Evolutionary conservation across 2,329 filamentous ascomycete species (phyloP).

Genomic region (Neocatenulostroma microsporum): DNA sequence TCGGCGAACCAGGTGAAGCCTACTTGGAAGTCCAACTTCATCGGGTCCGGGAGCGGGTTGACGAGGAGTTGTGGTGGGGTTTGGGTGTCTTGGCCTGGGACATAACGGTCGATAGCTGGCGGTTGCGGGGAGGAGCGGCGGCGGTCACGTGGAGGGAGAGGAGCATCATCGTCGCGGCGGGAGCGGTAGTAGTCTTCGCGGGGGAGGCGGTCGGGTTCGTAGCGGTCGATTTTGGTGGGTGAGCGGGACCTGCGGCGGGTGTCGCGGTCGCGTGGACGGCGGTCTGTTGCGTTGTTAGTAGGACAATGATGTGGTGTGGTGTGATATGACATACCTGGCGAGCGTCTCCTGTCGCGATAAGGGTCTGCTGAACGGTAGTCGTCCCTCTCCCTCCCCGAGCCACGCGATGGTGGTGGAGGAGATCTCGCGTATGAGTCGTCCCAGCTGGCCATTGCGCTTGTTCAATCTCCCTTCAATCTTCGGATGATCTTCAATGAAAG

Average conservation of each 20-base stretch:
- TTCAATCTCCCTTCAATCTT: not conserved
- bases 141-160: slow-evolving; percentile 52
- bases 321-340: slow-evolving; percentile 14
- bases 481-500: not conserved
- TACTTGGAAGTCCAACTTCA: slow-evolving; percentile 68
- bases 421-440: slow-evolving; percentile 11
- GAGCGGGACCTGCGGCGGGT: slow-evolving; percentile 65
- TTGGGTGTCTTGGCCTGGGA: slow-evolving; percentile 60
- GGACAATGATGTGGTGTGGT: not conserved
- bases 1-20: slow-evolving; percentile 81
- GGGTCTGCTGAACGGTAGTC: slow-evolving; percentile 16
- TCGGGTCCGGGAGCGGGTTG: slow-evolving; percentile 66
- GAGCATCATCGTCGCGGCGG: slow-evolving; percentile 55
- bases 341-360: slow-evolving; percentile 20
- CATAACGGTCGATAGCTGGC: slow-evolving; percentile 70
- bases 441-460: slow-evolving; percentile 11
- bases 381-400: slow-evolving; percentile 11
- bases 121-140: slow-evolving; percentile 54
- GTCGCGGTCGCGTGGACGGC: slow-evolving; percentile 30
- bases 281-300: slow-evolving; percentile 14
- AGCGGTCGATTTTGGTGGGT: slow-evolving; percentile 63
- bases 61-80: slow-evolving; percentile 37
- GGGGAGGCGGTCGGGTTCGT: slow-evolving; percentile 59
- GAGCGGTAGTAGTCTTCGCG: slow-evolving; percentile 58
- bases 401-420: slow-evolving; percentile 13